A percentile compares a stretch with the other conserved stretches of the same genome.
phyloP scores from a whole-genome alignment of 2,329 filamentous ascomycete species.

The Penicillium palitans region DNA sequence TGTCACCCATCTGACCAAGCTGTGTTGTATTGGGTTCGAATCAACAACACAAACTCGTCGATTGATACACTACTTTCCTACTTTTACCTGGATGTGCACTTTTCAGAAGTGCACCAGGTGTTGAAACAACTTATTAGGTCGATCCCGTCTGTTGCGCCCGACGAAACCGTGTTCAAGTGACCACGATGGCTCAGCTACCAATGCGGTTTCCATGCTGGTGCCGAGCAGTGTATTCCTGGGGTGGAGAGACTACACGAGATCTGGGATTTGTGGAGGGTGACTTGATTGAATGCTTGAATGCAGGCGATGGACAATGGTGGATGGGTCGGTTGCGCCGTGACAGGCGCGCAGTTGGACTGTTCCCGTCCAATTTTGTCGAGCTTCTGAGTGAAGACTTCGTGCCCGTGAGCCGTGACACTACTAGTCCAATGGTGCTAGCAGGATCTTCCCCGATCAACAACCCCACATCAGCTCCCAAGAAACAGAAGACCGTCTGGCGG shows the following conservation, averaged over 20 bases:
- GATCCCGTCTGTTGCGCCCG: constrained; percentile 4
- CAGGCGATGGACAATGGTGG: constrained; percentile 98
- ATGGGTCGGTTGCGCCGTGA: constrained; percentile 88
- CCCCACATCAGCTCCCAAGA: constrained; percentile 55
- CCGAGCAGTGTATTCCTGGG: constrained; percentile 88
- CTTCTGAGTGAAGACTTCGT: constrained; percentile 82
- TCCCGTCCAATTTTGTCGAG: constrained; percentile 96
- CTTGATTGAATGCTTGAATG: constrained; percentile 96
- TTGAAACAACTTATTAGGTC: neutral
- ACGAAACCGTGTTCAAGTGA: neutral
- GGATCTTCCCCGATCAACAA: constrained; percentile 48
- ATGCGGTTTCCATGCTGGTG: constrained; percentile 88
- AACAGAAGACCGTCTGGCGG: constrained; percentile 59
- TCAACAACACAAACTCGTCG: constrained; percentile 3
- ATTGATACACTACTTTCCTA: neutral
- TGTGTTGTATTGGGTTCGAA: constrained; percentile 2
- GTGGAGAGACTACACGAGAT: constrained; percentile 91
- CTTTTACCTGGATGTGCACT: neutral
- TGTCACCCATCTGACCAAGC: constrained; percentile 14
- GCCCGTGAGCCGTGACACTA: constrained; percentile 56
- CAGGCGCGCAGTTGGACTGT: constrained; percentile 84
- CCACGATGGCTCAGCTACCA: constrained; percentile 59
- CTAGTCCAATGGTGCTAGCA: constrained; percentile 56
- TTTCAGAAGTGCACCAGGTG: neutral
- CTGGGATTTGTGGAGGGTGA: constrained; percentile 97